A percentile compares a stretch with the other conserved stretches of the same genome.
Evolutionary conservation across 192 early-diverging fungal species (phyloP).

Genomic region (Allomyces javanicus): DNA sequence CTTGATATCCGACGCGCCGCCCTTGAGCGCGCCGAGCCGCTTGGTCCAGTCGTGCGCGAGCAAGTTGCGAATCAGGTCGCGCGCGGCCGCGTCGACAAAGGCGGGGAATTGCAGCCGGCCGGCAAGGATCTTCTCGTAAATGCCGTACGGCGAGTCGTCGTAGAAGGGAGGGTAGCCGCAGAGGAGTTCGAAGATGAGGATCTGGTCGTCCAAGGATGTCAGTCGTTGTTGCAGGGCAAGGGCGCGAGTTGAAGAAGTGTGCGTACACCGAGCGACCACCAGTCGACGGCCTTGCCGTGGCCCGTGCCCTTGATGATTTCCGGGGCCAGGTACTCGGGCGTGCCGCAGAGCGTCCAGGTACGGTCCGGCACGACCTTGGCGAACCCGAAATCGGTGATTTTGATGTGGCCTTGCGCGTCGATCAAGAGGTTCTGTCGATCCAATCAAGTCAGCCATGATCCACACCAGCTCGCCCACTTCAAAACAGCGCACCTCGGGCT

Average conservation of each 20-base stretch:
- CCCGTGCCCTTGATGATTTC: constrained; percentile 9
- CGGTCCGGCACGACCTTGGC: constrained; percentile 74
- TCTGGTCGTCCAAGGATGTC: constrained; percentile 2
- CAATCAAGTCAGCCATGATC: no score
- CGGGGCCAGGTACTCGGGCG: constrained; percentile 32
- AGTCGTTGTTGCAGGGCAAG: no score
- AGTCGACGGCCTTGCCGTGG: constrained; percentile 19
- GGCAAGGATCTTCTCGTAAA: constrained; percentile 25
- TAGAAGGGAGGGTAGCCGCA: constrained; percentile 22
- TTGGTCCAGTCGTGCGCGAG: constrained; percentile 1
- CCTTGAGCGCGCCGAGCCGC: constrained; percentile 4
- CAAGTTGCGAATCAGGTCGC: constrained; percentile 4
- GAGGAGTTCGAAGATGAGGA: constrained; percentile 21
- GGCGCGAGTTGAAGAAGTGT: no score
- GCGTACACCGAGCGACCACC: constrained; percentile 24
- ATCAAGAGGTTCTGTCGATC: constrained; percentile 44
- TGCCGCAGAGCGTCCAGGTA: constrained; percentile 63
- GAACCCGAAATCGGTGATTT: constrained; percentile 97
- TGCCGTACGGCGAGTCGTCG: constrained; percentile 15
- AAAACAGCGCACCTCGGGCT: constrained; percentile 21
- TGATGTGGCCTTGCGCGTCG: constrained; percentile 78
- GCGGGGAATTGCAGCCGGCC: constrained; percentile 11
- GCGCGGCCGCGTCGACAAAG: background rate
- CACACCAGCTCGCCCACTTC: constrained; percentile 1
- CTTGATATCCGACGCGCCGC: constrained; percentile 8